Evolutionary conservation across 768 basidiomycete species (phyloP), one percentile per base, ranked within the genome.

Genomic region (Kwoniella dendrophila): DNA sequence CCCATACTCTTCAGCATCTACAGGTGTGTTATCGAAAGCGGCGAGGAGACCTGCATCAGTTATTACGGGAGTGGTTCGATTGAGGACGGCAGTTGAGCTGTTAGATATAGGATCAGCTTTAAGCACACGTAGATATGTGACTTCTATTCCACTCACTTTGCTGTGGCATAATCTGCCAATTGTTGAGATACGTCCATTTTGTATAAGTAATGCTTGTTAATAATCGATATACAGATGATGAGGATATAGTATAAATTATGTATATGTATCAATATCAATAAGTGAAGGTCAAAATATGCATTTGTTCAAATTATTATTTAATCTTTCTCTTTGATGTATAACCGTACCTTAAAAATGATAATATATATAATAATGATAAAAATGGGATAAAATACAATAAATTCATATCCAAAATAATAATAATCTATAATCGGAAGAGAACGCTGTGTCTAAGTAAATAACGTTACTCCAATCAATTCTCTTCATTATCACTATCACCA

Each of bases 161-260:
- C 88, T 51, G 85, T 85, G 10, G 85, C 84, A 78, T 90, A 87
- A 16, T 85, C 85, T 49, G 87, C 87, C 18, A 93, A 84, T 54
- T 92, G 85, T 69, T 84, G 84, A 8, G 90, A 88, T 59, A 92
- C 89, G 81, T 92, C 90, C 90, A 92, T 91, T 56, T n/a, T 69
- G 16, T 20, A 26, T 49, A 22, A 27, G 3, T 30, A n/a, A n/a
- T 16, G 18, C 8, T 4, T 51, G 26, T 29, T 49, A 43, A 14
- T 43, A 11, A n/a, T 10, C 20, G 41, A 43, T 43, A 6, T 14
- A 43, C 20, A 20, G 12, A 43, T 43, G 41, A 8, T 6, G 5
- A 43, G 41, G 12, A 8, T 8, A 38, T 8, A 18, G 8, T 38
- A 38, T 38, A 38, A 8, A 38, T 18, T 8, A 38, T 38, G 36